Conservation (phyloP, 805 yeast genomes). For the Priceomyces castillae region DNA sequence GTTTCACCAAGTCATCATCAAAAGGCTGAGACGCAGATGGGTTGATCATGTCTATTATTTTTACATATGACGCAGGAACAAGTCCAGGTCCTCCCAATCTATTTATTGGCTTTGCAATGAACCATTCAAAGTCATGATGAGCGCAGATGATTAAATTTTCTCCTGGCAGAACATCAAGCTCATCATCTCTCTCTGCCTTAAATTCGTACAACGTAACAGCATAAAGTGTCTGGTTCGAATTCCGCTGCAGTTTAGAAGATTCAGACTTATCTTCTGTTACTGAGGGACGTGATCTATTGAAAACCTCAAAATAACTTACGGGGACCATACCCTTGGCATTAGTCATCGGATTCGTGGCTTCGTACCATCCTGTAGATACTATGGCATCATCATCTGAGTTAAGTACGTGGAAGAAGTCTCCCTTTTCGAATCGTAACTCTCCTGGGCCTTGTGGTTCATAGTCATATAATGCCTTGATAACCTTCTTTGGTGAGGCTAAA, state of each 20-base stretch:
- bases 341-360: slow-evolving; percentile 83
- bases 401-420: slow-evolving; percentile 84
- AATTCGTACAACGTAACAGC: slow-evolving; percentile 87
- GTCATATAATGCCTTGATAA: slow-evolving; percentile 76
- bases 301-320: slow-evolving; percentile 73
- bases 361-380: slow-evolving; percentile 63
- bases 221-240: slow-evolving; percentile 54
- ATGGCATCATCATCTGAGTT: slow-evolving; percentile 23
- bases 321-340: slow-evolving; percentile 86
- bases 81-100: slow-evolving; percentile 96
- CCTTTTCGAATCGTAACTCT: slow-evolving; percentile 73
- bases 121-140: slow-evolving; percentile 96
- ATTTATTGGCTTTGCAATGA: slow-evolving; percentile 93
- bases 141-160: slow-evolving; percentile 93
- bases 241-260: slow-evolving; percentile 19
- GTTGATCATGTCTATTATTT: slow-evolving; percentile 69
- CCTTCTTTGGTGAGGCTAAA: slow-evolving; percentile 67
- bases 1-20: slow-evolving; percentile 47
- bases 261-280: slow-evolving; percentile 9
- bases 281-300: slow-evolving; percentile 54
- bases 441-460: slow-evolving; percentile 78
- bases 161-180: slow-evolving; percentile 77
- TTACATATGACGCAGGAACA: slow-evolving; percentile 88
- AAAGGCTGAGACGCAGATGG: slow-evolving; percentile 28
- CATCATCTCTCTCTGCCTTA: slow-evolving; percentile 80